A percentile compares a stretch with the other conserved stretches of the same genome.
phyloP scores from a whole-genome alignment of 495 filamentous ascomycete species.

The Lasiosphaeria ovina region DNA sequence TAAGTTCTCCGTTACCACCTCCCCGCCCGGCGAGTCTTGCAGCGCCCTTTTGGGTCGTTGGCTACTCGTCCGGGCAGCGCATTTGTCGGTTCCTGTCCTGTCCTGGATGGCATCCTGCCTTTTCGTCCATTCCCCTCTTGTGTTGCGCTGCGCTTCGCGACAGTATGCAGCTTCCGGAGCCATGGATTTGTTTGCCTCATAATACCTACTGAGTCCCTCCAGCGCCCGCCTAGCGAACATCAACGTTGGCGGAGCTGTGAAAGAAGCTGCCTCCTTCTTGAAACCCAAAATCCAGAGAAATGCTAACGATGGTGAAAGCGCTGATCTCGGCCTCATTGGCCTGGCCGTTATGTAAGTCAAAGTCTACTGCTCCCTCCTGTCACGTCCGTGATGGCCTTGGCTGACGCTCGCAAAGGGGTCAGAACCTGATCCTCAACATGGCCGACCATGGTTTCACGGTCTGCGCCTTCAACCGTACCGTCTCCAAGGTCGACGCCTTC shows the following conservation, averaged over 20 bases:
- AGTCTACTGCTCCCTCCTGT: slow-evolving; percentile 9
- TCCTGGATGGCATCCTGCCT: background rate
- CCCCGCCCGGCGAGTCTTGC: slow-evolving; percentile 23
- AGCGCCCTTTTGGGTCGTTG: slow-evolving; percentile 7
- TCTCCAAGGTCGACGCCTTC: slow-evolving; percentile 96
- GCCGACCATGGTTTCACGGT: slow-evolving; percentile 96
- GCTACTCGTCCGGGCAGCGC: slow-evolving; percentile 9
- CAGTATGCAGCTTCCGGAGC: background rate
- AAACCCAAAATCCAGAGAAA: slow-evolving; percentile 30
- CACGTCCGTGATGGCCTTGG: slow-evolving; percentile 5
- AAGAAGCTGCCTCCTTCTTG: slow-evolving; percentile 34
- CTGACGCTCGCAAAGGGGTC: slow-evolving; percentile 41
- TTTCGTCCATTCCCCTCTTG: background rate
- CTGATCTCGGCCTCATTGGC: slow-evolving; percentile 99
- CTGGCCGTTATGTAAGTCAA: slow-evolving; percentile 87
- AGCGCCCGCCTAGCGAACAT: slow-evolving; percentile 87
- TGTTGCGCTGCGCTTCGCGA: background rate
- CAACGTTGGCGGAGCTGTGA: slow-evolving; percentile 61
- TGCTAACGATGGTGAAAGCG: slow-evolving; percentile 55
- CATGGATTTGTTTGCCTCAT: slow-evolving; percentile 24
- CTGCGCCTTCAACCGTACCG: slow-evolving; percentile 96
- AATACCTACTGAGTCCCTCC: slow-evolving; percentile 51
- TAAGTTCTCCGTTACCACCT: slow-evolving; percentile 42
- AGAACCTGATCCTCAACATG: slow-evolving; percentile 98
- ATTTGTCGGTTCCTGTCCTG: slow-evolving; percentile 6